Conservation (phyloP, 345 rosid species). For the Capsella bursapastoris region DNA sequence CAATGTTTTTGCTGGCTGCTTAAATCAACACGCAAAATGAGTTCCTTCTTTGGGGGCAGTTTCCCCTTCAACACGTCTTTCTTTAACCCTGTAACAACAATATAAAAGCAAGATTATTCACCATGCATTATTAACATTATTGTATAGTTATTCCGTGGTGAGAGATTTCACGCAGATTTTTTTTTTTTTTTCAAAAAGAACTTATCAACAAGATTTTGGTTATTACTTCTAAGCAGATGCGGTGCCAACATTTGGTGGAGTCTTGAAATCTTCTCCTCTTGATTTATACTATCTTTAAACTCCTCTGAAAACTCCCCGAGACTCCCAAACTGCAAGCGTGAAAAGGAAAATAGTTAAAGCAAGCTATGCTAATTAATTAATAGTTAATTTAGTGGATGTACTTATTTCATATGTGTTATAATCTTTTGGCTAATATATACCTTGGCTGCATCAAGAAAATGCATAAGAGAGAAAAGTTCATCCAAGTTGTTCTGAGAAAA, state of each 20-base stretch:
- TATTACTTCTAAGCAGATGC: constrained; percentile 84
- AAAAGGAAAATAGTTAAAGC: constrained; percentile 13
- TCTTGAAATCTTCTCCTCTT: constrained; percentile 84
- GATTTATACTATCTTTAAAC: constrained; percentile 72
- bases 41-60: constrained; percentile 89
- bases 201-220: constrained; percentile 37
- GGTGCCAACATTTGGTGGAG: constrained; percentile 92
- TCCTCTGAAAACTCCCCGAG: constrained; percentile 90
- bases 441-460: constrained; percentile 96
- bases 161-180: not conserved
- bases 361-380: not conserved
- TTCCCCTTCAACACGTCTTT: constrained; percentile 83
- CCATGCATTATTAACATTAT: not conserved
- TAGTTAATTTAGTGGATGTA: not conserved
- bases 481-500: constrained; percentile 85
- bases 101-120: constrained; percentile 18
- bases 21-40: constrained; percentile 83
- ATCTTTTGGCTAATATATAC: constrained; percentile 45
- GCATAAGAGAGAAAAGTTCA: constrained; percentile 97
- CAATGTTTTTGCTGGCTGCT: constrained; percentile 78
- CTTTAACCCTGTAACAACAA: constrained; percentile 71
- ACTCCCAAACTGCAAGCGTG: constrained; percentile 70
- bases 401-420: constrained; percentile 3
- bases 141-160: not conserved
- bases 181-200: not conserved